Base-by-base conservation (phyloP, 2,329 filamentous ascomycete species). In the Penicillium hordei region DNA sequence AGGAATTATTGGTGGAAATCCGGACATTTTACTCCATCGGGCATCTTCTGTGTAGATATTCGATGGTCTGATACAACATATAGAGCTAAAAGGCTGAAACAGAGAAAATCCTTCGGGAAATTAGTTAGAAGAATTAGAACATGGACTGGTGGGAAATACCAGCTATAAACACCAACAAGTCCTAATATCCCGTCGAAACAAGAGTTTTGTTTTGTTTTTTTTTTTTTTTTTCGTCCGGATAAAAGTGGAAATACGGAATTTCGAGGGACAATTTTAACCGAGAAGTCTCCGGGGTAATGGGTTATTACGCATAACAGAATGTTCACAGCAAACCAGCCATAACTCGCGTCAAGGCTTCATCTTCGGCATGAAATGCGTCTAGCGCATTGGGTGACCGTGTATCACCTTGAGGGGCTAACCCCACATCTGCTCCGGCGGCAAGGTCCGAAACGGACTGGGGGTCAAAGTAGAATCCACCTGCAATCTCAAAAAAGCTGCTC, bases 401-500 rank as follows among this genome's bases (percentile, higher is more conserved):
- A 4, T 49, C 55, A 25, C 40, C 52, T 19, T 54, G 23, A 13
- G 60, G 58, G 34, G 53, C 51, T 52, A 55, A 52, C 23, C 25
- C 63, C 55, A 36, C 57, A 34, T 49, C 59, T 27, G 36, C 53
- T 12, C 46, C 61, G 4, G 31, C 39, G 3, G 53, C 40, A 12
- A 56, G 43, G 9, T 67, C 62, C 15, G 55, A 40, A 2, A 44
- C 52, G 1, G 53, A 13, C 2, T 44, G 44, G 9, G 67, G 61
- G 50, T 71, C 69, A 39, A 72, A 71, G 19, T 73, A 74, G 4
- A 74, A 52, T 0, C 79, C 81, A 0, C 84, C 84, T 0, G 83
- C 84, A 52, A 84, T 81, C 64, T 86, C 84, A 59, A 87, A 87
- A 59, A 86, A 73, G 59, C 77, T 85, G 5, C 83, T 86, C 43